Evolutionary conservation across 352 stramenopile genomes (phyloP).

Genomic region (Globisporangium okanoganense): DNA sequence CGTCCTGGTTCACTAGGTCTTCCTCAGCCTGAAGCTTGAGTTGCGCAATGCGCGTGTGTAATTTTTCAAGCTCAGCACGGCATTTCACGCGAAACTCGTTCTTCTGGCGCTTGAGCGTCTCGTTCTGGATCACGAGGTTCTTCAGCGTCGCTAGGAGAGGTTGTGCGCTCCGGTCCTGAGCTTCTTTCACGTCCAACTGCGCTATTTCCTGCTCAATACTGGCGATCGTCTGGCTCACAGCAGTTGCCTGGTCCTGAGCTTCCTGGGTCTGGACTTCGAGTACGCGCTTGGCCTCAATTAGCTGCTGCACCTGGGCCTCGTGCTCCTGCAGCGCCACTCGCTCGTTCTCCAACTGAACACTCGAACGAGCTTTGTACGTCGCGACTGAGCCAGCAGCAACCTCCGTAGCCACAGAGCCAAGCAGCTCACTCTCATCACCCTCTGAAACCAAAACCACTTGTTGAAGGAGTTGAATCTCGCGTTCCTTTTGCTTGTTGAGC

Average conservation of each 20-base stretch:
- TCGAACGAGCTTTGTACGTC: not conserved
- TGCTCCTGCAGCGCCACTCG: constrained; percentile 28
- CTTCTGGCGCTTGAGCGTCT: constrained; percentile 51
- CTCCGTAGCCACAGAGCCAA: not conserved
- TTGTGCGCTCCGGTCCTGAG: constrained; percentile 23
- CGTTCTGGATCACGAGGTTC: constrained; percentile 42
- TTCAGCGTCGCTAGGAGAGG: constrained; percentile 26
- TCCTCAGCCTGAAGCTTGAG: constrained; percentile 31
- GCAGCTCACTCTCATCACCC: not conserved
- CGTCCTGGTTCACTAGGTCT: constrained; percentile 34
- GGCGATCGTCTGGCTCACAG: constrained; percentile 27
- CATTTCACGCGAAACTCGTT: constrained; percentile 41
- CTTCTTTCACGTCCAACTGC: constrained; percentile 31
- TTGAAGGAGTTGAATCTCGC: constrained; percentile 48
- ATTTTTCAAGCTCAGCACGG: constrained; percentile 29
- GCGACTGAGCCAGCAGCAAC: not conserved
- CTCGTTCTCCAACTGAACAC: constrained; percentile 6
- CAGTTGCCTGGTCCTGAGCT: constrained; percentile 18
- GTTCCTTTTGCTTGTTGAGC: constrained; percentile 32
- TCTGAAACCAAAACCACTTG: constrained; percentile 42
- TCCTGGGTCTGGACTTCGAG: constrained; percentile 32
- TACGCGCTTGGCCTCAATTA: constrained; percentile 45
- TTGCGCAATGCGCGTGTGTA: constrained; percentile 38
- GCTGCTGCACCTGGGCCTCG: constrained; percentile 25
- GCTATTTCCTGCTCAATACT: constrained; percentile 36